Evolutionary conservation across 495 filamentous ascomycete species (phyloP), one percentile per base, ranked within the genome.

Genomic region (Neurospora sp.): DNA sequence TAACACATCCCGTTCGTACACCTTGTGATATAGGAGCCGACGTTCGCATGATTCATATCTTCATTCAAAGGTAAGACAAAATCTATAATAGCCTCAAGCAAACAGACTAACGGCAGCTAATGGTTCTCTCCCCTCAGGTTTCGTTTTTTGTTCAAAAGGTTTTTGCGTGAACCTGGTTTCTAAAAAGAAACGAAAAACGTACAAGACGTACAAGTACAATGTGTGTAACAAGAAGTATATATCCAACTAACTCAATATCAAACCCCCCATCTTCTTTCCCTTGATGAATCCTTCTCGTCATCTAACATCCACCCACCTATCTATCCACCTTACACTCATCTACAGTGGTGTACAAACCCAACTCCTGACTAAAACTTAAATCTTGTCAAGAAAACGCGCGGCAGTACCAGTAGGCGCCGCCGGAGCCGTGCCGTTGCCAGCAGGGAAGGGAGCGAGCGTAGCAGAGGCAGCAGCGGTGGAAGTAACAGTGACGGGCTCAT

Each of bases 391-490:
- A 18, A 31, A 61, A 31, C 27, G 27, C 53, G 8, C 7, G 18
- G 59, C 70, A 39, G 73, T 53, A 22, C 73, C 73, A 38, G 69
- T 69, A 39, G 73, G 41, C 20, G 46, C 39, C 7, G 53, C 10
- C 5, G 35, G 65, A 59, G 35, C 70, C 48, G 82, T 81, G 53
- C 74, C 72, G 72, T 81, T 80, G 71, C 69, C 73, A 39, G 77
- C 75, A 3, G 80, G 77, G 78, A 76, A 81, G 35, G 80, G 80
- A 39, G 76, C 46, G 37, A 79, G 73, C 35, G 78, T 81, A 3
- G 78, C 70, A 14, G 70, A 14, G 70, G 74, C 77, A 70, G 70
- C 48, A 53, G 73, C 70, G 48, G 74, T 73, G 48, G 77, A 73
- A 39, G 80, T 79, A 10, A 74, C 76, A 4, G 73, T 76, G 39